These are phyloP conservation scores for Exsudoporus floridanus DNA, from an alignment of 1,284 basidiomycete genomes.

Conservation along the genomic window DNA sequence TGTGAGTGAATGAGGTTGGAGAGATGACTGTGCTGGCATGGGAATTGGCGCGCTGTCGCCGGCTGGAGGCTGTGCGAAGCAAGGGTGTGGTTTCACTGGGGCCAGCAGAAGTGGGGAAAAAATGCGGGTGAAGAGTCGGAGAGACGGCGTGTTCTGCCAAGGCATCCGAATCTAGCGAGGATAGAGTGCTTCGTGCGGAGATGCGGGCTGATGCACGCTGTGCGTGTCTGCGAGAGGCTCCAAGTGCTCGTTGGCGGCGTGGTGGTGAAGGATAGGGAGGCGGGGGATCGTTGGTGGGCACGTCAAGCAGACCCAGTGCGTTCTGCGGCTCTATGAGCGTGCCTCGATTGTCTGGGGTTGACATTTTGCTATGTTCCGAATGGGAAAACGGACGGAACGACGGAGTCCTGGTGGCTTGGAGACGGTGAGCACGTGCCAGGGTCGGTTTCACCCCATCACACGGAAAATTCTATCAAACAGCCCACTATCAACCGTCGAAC, in stretches of 20 bases:
- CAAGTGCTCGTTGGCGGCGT: conserved; percentile 42
- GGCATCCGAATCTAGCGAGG: conserved; percentile 39
- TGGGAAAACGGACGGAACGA: not conserved
- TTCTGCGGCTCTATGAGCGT: conserved; percentile 9
- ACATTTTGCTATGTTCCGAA: conserved; percentile 3
- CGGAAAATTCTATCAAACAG: too few species aligned
- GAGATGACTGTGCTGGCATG: conserved; percentile 52
- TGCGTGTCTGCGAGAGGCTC: conserved; percentile 33
- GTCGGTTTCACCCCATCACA: too few species aligned
- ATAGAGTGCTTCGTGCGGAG: conserved; percentile 32
- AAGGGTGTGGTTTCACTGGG: conserved; percentile 46
- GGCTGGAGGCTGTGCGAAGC: conserved; percentile 30
- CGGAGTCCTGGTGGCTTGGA: not conserved
- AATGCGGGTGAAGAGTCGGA: conserved; percentile 13
- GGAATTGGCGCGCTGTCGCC: conserved; percentile 55
- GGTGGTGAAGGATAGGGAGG: conserved; percentile 64
- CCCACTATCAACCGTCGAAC: too few species aligned
- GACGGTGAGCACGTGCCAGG: not conserved
- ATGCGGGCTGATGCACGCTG: conserved; percentile 30
- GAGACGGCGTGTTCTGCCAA: conserved; percentile 13
- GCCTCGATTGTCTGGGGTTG: not conserved
- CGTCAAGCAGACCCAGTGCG: conserved; percentile 19
- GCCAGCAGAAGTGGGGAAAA: conserved; percentile 21
- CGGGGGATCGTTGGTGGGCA: conserved; percentile 50
- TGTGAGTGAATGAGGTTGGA: conserved; percentile 57